Base-by-base conservation (phyloP, 2,329 filamentous ascomycete species). In the Talaromyces sp. region DNA sequence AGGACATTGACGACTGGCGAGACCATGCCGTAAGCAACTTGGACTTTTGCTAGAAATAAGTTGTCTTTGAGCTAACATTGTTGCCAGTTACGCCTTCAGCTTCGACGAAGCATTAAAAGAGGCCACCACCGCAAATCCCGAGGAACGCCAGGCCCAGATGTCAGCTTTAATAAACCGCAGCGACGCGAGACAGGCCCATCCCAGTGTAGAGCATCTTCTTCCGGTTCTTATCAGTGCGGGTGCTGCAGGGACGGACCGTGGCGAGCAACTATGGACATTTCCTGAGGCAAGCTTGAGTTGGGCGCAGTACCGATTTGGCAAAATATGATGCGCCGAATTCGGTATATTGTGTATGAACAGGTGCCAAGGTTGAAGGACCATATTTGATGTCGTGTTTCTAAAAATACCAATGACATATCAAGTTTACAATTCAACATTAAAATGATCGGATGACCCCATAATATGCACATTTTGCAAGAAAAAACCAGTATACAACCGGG, bases 51-150 rank as follows among this genome's bases (percentile, higher is more conserved):
- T n/a, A 28, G 14, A 50, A 14, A 30, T 51, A 31, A 52, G 23
- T 23, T 18, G 77, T 79, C 67, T n/a, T 16, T 40, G 4, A 16
- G n/a, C 14, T 40, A 40, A 40, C 36, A n/a, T 16, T 23, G 2
- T 16, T 40, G 36, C 16, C 77, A 79, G 66, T 10, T 88, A 88
- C 68, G 75, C 83, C 1, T 78, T 81, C 40, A 84, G 81, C 57
- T 92, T 92, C 67, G 85, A 94, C 65, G 81, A 86, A 53, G 85
- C 87, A 1, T 77, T 93, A 51, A 86, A 87, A 67, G 84, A 89
- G 23, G 87, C 87, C 0, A 86, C 87, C 31, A 83, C 78, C 68
- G 74, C 73, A 66, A 68, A 75, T 61, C 74, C 78, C 30, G 76
- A 71, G 44, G 76, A 77, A 62, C 74, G 78, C 59, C 77, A 77